Evolutionary conservation across 2,329 filamentous ascomycete species (phyloP).

Genomic region (Zymoseptoria brevis): DNA sequence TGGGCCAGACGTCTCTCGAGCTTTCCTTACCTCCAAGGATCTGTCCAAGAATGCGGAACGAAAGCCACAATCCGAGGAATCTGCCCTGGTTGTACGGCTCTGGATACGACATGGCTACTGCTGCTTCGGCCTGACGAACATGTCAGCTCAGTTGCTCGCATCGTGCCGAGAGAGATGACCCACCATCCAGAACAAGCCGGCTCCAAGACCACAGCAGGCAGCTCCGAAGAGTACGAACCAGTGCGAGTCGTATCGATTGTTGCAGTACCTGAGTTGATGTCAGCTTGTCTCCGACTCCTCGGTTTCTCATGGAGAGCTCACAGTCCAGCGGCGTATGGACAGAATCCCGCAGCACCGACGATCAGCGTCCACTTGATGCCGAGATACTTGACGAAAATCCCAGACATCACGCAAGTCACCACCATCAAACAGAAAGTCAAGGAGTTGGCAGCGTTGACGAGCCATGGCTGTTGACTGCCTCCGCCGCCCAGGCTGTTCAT

Average conservation of each 20-base stretch:
- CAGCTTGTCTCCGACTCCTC: background rate
- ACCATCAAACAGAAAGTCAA: constrained; percentile 68
- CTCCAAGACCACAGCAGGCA: constrained; percentile 60
- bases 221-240: constrained; percentile 64
- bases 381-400: constrained; percentile 56
- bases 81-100: constrained; percentile 60
- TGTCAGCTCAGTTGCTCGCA: background rate
- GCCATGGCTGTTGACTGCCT: constrained; percentile 54
- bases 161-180: background rate
- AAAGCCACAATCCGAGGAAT: constrained; percentile 62
- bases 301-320: background rate
- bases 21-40: constrained; percentile 53
- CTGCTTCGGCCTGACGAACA: constrained; percentile 51
- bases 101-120: constrained; percentile 64
- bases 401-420: constrained; percentile 58
- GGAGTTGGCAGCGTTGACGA: constrained; percentile 64
- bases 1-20: background rate
- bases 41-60: constrained; percentile 54
- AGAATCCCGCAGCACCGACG: constrained; percentile 65
- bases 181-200: constrained; percentile 64
- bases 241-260: constrained; percentile 60
- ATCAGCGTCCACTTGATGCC: constrained; percentile 65
- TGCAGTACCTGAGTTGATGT: constrained; percentile 47
- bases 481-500: constrained; percentile 69
- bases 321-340: constrained; percentile 61